Percentiles rank a stretch among this genome's conserved stretches.
These are phyloP conservation scores for Cercospora zeae-maydis DNA, from an alignment of 2,329 filamentous ascomycete species.

Conservation along the genomic window DNA sequence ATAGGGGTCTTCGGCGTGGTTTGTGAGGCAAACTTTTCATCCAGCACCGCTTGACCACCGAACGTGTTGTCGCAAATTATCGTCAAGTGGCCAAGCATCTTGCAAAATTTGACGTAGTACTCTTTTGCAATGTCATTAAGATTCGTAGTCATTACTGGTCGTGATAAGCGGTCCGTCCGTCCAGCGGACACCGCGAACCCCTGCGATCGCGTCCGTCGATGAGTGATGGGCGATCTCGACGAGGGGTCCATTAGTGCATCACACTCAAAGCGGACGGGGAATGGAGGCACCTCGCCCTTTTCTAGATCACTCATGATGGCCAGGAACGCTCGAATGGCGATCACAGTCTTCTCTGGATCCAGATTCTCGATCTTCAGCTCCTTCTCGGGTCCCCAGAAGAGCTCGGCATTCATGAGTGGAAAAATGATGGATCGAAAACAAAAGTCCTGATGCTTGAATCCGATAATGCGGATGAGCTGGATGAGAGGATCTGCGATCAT, in stretches of 20 bases:
- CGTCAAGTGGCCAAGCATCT: constrained; percentile 92
- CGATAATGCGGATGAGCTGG: constrained; percentile 90
- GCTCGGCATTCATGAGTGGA: constrained; percentile 85
- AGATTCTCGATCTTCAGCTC: constrained; percentile 86
- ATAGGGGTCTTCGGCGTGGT: constrained; percentile 86
- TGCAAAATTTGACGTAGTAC: constrained; percentile 87
- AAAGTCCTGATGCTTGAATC: constrained; percentile 87
- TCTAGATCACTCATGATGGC: constrained; percentile 92
- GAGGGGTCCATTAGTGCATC: constrained; percentile 44
- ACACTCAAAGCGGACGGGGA: constrained; percentile 64
- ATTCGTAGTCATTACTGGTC: constrained; percentile 56
- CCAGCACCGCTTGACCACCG: constrained; percentile 88
- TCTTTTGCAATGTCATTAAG: constrained; percentile 76
- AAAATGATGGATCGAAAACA: constrained; percentile 94
- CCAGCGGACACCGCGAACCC: constrained; percentile 39
- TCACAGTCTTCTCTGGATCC: constrained; percentile 95
- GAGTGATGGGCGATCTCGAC: constrained; percentile 35
- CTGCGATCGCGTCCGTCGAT: constrained; percentile 37
- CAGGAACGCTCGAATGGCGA: constrained; percentile 90
- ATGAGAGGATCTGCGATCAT: constrained; percentile 86
- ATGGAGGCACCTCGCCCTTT: constrained; percentile 77
- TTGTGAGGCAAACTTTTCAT: constrained; percentile 86
- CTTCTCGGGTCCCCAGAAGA: constrained; percentile 61
- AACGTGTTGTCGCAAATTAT: constrained; percentile 96
- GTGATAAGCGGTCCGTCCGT: constrained; percentile 64